Evolutionary conservation across 2,329 filamentous ascomycete species (phyloP), one percentile per base, ranked within the genome.

Genomic region (Trichoderma koningii): DNA sequence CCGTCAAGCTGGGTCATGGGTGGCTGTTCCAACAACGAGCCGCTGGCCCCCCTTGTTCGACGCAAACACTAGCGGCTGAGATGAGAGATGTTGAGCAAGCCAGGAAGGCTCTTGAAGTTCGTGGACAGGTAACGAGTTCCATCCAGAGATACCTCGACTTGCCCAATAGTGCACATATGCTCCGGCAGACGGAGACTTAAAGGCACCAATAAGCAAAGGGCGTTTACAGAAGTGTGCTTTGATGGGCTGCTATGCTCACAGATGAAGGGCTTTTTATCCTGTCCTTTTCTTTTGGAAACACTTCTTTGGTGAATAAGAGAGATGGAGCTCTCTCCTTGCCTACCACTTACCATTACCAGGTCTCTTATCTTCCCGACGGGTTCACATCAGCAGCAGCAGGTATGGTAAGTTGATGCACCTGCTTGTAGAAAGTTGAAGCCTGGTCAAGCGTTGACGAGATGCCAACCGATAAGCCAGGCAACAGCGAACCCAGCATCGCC

Each of bases 121-220:
- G 34, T 30, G 7, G 30, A 41, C 7, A 4, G 41, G 12, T 38
- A 4, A 14, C 26, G 12, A 41, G 23, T 42, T 28, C 2, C 2
- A 15, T 53, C 30, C 17, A 10, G 38, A 10, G 51, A 45, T 63
- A 63, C 50, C 12, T 15, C 55, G 41, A 47, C 41, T 51, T 63
- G 17, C 50, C 60, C 41, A 42, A 63, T 47, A 26, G 19, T 47
- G 15, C 38, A 15, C 7, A 19, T 55, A 14, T 38, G 28, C 59
- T 53, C 50, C 60, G 50, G 45, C 26, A 28, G 12, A 12, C 34
- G 26, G 30, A 34, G 10, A 7, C 14, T 0, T 5, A 12, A 23
- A 51, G 17, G 19, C 30, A 30, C 26, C 30, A 34, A 52, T 14
- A 1, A 34, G n/a, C 17, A 19, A 34, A 34, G 14, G 50, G 26